phyloP scores from a whole-genome alignment of 2,329 filamentous ascomycete species.

The Xylariaceae sp. region DNA sequence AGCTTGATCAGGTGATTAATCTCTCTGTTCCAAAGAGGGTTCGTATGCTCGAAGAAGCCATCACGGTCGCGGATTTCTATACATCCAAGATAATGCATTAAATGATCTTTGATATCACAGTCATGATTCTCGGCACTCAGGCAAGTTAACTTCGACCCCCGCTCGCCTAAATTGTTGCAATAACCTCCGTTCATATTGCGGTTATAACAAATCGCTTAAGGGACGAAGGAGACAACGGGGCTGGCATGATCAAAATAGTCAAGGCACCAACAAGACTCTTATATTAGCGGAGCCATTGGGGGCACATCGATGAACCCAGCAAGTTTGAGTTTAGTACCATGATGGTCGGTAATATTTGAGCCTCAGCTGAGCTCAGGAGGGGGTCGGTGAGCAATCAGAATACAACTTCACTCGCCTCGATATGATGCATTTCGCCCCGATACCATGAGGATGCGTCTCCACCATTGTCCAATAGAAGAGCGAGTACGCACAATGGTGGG shows the following conservation, averaged over 20 bases:
- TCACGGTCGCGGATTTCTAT: constrained; percentile 22
- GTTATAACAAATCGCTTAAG: neutral
- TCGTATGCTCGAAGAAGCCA: constrained; percentile 9
- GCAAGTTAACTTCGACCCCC: constrained; percentile 6
- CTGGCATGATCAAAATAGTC: neutral
- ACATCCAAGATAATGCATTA: constrained; percentile 32
- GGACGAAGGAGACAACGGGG: neutral
- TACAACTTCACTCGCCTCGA: neutral
- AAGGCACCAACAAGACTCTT: neutral
- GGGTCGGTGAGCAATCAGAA: neutral
- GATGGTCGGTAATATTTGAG: neutral
- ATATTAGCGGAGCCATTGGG: neutral
- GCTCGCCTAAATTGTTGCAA: neutral
- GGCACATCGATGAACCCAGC: neutral
- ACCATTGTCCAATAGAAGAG: neutral
- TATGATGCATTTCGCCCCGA: neutral
- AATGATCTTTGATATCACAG: constrained; percentile 25
- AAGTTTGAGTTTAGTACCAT: neutral
- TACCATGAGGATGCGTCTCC: neutral
- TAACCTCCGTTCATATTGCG: neutral
- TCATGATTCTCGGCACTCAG: constrained; percentile 23
- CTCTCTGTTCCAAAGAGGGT: constrained; percentile 14
- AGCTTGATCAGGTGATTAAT: constrained; percentile 3
- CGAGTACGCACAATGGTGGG: neutral
- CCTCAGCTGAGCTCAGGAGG: neutral